Conservation (phyloP, 108 stramenopile species). For the Fistulifera solaris region DNA sequence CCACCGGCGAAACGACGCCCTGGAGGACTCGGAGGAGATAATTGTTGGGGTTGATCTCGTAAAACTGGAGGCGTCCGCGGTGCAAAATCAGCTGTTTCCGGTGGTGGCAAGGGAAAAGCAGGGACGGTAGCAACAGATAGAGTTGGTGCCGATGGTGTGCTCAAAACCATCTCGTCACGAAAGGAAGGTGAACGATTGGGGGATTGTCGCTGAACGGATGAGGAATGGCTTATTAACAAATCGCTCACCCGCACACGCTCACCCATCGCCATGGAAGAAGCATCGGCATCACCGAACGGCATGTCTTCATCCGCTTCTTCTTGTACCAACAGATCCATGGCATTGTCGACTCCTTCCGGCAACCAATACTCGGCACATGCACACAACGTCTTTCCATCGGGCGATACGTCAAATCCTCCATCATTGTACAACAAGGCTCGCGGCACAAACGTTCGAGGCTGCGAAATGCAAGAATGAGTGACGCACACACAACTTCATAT, state of each 20-base stretch:
- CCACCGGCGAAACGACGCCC: conserved; percentile 34
- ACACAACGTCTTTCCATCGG: conserved; percentile 81
- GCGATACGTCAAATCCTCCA: conserved; percentile 91
- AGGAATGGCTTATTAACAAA: conserved; percentile 7
- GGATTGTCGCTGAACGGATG: conserved; percentile 26
- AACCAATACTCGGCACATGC: conserved; percentile 86
- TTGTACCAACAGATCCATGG: conserved; percentile 58
- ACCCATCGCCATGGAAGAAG: background rate
- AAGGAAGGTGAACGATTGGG: background rate
- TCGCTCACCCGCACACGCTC: background rate
- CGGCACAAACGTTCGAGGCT: conserved; percentile 67
- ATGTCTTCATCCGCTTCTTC: conserved; percentile 19
- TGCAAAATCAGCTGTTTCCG: background rate
- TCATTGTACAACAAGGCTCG: conserved; percentile 92
- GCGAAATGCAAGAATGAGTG: background rate
- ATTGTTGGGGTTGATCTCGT: background rate
- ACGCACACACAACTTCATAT: conserved; percentile 1
- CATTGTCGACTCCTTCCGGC: conserved; percentile 65
- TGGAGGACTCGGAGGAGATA: conserved; percentile 43
- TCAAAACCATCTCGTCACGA: too few relatives aligned
- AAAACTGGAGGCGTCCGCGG: conserved; percentile 27
- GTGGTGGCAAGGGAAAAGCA: background rate
- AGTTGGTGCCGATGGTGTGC: too few relatives aligned
- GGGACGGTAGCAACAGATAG: background rate
- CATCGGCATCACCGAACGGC: background rate